Evolutionary conservation across 805 yeast species (phyloP), one percentile per base, ranked within the genome.

Genomic region (Phaffomyces thermotolerans): DNA sequence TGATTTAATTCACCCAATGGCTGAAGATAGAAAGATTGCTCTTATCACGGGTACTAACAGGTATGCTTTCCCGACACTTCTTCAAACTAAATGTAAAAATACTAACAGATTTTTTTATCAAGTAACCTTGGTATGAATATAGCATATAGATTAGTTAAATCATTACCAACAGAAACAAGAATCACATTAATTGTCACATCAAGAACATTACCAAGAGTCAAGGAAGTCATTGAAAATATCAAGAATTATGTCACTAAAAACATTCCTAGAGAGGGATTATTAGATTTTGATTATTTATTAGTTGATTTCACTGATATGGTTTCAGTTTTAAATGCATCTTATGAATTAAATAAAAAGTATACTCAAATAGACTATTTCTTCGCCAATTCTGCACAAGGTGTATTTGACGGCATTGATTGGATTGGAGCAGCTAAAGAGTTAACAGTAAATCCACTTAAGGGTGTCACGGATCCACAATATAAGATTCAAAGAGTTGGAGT

Each of bases 261-360:
- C 37, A 45, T 57, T 4, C 53, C 64, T n/a, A 71, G 87, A 37
- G 59, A 65, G 2, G 84, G 80, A 0, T 67, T 71, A 25, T 72
- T 89, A 6, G 95, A 87, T 57, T 91, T 82, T 57, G 99, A 93
- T 64, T 93, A 93, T 54, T 57, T 90, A 2, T 66, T 93, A 39
- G 79, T 93, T n/a, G 98, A 93, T 60, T 89, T 91, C 60, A 75
- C 90, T 12, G 78, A 85, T 55, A 88, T 90, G 96, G 82, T 87
- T 9, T 85, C 96, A 1, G 76, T 90, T 13, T 66, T 86, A 25
- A 72, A 75, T 24, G 96, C 95, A 0, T 76, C 77, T 44, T 73
- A 81, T 52, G 95, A 88, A 43, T 63, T 93, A 47, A 64, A 65
- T 47, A 75, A 78, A 52, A 75, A 78, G 47, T 90, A 82, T 65